These are phyloP conservation scores for Cadophora luteo-olivacea DNA, from an alignment of 2,329 filamentous ascomycete species.

Conservation along the genomic window DNA sequence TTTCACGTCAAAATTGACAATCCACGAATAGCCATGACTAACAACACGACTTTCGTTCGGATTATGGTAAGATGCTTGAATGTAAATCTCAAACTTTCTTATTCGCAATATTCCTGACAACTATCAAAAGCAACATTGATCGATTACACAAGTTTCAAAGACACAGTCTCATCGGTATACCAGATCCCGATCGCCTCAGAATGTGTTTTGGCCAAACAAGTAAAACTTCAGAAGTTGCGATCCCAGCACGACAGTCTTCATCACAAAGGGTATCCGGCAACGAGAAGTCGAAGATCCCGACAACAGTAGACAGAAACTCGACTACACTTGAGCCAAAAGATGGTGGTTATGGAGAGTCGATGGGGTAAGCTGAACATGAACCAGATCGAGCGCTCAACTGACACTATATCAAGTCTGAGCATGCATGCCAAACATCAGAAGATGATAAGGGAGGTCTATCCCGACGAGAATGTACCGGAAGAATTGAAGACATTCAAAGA, in stretches of 20 bases:
- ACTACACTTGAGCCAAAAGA: not conserved
- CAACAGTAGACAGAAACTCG: not conserved
- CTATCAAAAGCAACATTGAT: no score
- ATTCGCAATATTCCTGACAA: no score
- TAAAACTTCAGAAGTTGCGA: not conserved
- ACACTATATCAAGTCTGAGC: not conserved
- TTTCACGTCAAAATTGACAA: not conserved
- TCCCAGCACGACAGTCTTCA: not conserved
- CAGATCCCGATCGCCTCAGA: not conserved
- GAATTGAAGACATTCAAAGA: conserved; percentile 13
- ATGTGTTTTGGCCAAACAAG: conserved; percentile 18
- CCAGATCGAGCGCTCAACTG: not conserved
- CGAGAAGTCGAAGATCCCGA: not conserved
- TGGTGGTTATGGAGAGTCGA: conserved; percentile 8
- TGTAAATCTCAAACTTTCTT: no score
- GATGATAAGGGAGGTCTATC: conserved; percentile 10
- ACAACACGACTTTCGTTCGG: no score
- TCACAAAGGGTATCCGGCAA: not conserved
- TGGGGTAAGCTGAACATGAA: not conserved
- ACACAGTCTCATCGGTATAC: no score
- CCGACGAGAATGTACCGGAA: conserved; percentile 14
- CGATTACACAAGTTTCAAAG: no score
- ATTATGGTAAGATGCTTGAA: no score
- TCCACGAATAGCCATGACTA: no score
- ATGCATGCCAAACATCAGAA: conserved; percentile 10